phyloP scores from a whole-genome alignment of 805 yeast genomes.

The Alloascoidea africana region DNA sequence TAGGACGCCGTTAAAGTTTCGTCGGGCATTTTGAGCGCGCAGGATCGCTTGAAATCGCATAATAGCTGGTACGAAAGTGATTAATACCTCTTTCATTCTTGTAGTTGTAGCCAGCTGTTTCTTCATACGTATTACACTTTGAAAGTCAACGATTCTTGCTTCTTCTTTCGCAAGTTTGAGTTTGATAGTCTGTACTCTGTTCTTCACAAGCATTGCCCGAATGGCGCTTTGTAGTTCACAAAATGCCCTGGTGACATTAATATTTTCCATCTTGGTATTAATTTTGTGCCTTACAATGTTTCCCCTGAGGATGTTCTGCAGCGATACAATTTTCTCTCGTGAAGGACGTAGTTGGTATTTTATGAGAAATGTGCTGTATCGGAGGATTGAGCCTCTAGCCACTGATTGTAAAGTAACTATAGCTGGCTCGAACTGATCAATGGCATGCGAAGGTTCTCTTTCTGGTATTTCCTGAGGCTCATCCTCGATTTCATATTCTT shows the following conservation, averaged over 20 bases:
- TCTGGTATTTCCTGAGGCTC: slow-evolving; percentile 8
- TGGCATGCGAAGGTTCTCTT: too few relatives aligned
- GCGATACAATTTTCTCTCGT: slow-evolving; percentile 7
- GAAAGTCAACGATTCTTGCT: too few relatives aligned
- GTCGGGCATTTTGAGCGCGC: too few relatives aligned
- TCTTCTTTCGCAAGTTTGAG: too few relatives aligned
- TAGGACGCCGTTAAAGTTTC: too few relatives aligned
- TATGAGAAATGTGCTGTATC: slow-evolving; percentile 3
- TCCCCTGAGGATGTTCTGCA: slow-evolving; percentile 12
- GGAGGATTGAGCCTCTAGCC: slow-evolving; percentile 7
- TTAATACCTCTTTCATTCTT: too few relatives aligned
- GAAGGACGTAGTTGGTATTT: slow-evolving; percentile 1
- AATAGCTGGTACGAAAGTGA: too few relatives aligned
- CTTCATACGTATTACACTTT: too few relatives aligned
- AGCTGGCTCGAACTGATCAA: not conserved
- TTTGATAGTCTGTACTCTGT: too few relatives aligned
- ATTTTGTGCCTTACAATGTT: slow-evolving; percentile 2
- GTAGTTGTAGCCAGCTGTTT: too few relatives aligned
- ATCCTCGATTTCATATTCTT: slow-evolving; percentile 2
- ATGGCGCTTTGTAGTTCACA: not conserved
- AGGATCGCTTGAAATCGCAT: too few relatives aligned
- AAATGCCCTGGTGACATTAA: slow-evolving; percentile 2
- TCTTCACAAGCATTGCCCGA: too few relatives aligned
- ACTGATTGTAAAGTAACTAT: slow-evolving; percentile 7
- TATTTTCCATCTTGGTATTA: not conserved